Base-by-base conservation (phyloP, 2,329 filamentous ascomycete species). In the Ceratocystis diversiconidia region DNA sequence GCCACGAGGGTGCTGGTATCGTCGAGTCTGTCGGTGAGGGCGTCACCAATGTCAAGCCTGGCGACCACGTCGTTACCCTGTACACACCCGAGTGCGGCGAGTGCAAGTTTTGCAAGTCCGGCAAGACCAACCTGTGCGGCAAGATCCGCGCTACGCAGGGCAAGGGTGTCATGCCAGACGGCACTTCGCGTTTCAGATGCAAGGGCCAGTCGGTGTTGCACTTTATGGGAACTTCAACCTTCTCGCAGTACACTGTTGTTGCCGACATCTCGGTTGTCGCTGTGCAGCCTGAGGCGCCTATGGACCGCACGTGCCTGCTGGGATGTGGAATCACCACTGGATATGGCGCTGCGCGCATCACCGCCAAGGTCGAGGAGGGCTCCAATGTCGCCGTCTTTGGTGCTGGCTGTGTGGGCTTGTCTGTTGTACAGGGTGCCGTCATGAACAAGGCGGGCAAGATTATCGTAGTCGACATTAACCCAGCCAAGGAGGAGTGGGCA, bases 51-150 rank as follows among this genome's bases (percentile, higher is more conserved):
- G 92, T 96, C 72, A 96, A 96, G 82, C 84, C 85, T 62, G 92
- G 92, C 70, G 92, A 97, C 80, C 86, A 95, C 74, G 92, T 96
- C 69, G 81, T 94, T 71, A 89, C 89, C 72, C 87, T 95, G 69
- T 95, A 95, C 82, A 97, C 92, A 60, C 94, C 94, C 70, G 92
- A 97, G 80, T 97, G 94, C 81, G 82, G 85, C 71, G 92, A 97
- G 77, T 99, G 94, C 86, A 97, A 97, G 81, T 97, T 97, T 84
- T 99, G 94, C 87, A 94, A 90, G 78, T 97, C 92, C 52, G 94
- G 92, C 79, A 99, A 99, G 86, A 97, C 92, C 73, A 96, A 97
- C 79, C 88, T 97, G 67, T 97, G 92, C 79, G 94, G 94, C 76
- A 97, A 97, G 85, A 99, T 99, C 77, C 88, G 94, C 72, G 90